Percentiles rank a stretch among this genome's conserved stretches.
Evolutionary conservation across 306 rosid genomes (phyloP).

Genomic region (Quercus robur): DNA sequence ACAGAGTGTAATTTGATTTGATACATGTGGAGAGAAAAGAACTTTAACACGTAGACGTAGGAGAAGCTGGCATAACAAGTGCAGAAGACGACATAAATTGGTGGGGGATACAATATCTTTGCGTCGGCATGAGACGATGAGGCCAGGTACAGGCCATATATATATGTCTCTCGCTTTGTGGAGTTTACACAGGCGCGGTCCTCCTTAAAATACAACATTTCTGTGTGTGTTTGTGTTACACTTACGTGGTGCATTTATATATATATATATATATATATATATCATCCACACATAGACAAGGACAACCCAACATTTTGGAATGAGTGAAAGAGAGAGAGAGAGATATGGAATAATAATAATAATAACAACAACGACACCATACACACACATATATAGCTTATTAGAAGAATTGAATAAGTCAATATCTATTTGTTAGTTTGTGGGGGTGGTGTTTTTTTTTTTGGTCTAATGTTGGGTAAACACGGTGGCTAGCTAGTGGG

Average conservation of each 20-base stretch:
- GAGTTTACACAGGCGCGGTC: slow-evolving; percentile 2
- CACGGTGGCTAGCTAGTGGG: not conserved
- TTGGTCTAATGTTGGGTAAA: slow-evolving; percentile 9
- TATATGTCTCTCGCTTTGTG: not conserved
- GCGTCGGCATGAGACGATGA: slow-evolving; percentile 15
- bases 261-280: no score
- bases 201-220: slow-evolving; percentile 1
- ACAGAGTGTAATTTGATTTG: slow-evolving; percentile 4
- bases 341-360: not conserved
- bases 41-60: slow-evolving; percentile 31
- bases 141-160: not conserved
- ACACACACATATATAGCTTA: not conserved
- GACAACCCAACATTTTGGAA: slow-evolving; percentile 6
- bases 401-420: not conserved
- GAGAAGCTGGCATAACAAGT: slow-evolving; percentile 3
- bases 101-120: slow-evolving; percentile 24
- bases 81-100: slow-evolving; percentile 39
- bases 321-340: not conserved
- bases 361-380: no score
- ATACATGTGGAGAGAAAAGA: slow-evolving; percentile 39
- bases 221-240: not conserved
- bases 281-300: slow-evolving; percentile 3
- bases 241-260: no score
- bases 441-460: slow-evolving; percentile 4
- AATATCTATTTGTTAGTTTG: not conserved